Evolutionary conservation across 2,329 filamentous ascomycete genomes (phyloP), one percentile per base, ranked within the genome.

Genomic region (Saccharata proteae): DNA sequence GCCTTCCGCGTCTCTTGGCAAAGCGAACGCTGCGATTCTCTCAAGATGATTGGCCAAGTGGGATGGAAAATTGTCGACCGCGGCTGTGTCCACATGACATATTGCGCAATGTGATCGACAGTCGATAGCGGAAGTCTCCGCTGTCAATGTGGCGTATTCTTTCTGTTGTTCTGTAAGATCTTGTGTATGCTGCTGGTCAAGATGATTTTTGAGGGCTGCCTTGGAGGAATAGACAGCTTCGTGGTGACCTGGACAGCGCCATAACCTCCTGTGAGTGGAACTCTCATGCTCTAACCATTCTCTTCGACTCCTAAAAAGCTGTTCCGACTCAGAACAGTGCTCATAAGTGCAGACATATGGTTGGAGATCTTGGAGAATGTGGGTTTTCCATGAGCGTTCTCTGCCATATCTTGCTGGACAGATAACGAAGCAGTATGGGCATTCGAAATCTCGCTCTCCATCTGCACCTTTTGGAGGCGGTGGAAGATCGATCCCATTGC

Each of bases 341-440:
- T 33, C 22, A 29, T 55, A 54, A 3, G 53, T 57, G 30, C 53
- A 57, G 2, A 49, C 27, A 28, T 57, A 57, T 9, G 53, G 53
- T 15, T 57, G 53, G 3, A 57, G 33, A 26, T 57, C 53, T 32
- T 55, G 50, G 11, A 55, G 36, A 10, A 57, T 17, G 38, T 55
- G 53, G 1, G 49, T 51, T 28, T 45, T 47, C 53, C 52, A 56
- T 7, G 49, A 30, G 23, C 50, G 41, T 5, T 45, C 46, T 32
- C 41, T 47, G 0, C 48, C 46, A 19, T 56, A 55, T 31, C 52
- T 39, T n/a, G 50, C 43, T 3, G 53, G 53, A 27, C 53, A 56
- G 13, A 56, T 54, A n/a, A 54, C 47, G 32, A 46, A 55, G 30
- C 53, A 56, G 33, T 51, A 55, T 1, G 53, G 52, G 28, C 53